Conservation (phyloP, 306 rosid genomes). For the Cucumis hystrix region DNA sequence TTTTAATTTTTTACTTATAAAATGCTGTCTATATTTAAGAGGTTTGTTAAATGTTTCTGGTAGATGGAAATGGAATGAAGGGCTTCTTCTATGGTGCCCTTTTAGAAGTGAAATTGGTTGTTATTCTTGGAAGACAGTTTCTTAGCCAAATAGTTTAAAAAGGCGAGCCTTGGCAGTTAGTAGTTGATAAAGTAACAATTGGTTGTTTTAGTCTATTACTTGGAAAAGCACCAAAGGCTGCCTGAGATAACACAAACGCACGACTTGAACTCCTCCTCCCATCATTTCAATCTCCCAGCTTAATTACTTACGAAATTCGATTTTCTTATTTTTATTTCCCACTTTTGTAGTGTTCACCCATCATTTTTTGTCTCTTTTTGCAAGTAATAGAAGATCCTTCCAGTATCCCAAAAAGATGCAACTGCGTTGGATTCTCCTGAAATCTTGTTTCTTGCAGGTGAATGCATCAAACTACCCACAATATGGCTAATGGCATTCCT, state of each 20-base stretch:
- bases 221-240: background rate
- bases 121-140: background rate
- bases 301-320: background rate
- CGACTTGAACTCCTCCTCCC: background rate
- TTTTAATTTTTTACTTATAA: background rate
- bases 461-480: background rate
- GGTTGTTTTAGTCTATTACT: background rate
- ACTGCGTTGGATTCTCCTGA: background rate
- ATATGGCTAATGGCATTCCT: background rate
- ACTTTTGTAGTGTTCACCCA: background rate
- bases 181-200: background rate
- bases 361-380: background rate
- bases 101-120: background rate
- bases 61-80: background rate
- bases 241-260: background rate
- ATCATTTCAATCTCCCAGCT: background rate
- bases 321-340: background rate
- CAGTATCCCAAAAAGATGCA: background rate
- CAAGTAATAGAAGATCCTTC: background rate
- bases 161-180: background rate
- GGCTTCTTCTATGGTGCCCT: background rate
- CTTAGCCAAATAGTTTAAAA: background rate
- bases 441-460: background rate
- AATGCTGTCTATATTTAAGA: background rate
- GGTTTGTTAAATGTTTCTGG: background rate